phyloP scores from a whole-genome alignment of 73 alveolate genomes.

The Diophrys appendiculata region DNA sequence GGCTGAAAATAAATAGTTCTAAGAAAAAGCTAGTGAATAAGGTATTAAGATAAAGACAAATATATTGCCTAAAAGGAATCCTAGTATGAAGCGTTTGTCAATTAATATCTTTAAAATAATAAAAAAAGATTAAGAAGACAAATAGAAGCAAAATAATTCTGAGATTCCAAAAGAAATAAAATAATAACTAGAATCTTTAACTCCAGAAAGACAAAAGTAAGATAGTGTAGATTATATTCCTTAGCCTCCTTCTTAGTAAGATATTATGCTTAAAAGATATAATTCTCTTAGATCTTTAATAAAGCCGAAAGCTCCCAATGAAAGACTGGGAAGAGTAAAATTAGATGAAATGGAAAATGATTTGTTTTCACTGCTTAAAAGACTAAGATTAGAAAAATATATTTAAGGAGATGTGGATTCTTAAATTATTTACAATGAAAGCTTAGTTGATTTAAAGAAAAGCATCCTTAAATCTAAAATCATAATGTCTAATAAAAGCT shows the following conservation, averaged over 20 bases:
- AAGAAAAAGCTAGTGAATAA: background rate
- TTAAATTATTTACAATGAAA: background rate
- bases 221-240: background rate
- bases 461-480: background rate
- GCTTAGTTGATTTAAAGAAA: background rate
- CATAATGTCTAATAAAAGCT: background rate
- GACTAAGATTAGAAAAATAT: background rate
- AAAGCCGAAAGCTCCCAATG: background rate
- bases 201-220: no score
- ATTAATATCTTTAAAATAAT: no score
- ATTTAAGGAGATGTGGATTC: background rate
- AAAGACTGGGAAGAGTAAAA: background rate
- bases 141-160: background rate
- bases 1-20: background rate
- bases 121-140: background rate
- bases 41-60: background rate
- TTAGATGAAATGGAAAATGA: background rate
- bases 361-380: background rate
- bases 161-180: no score
- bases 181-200: no score
- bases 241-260: background rate
- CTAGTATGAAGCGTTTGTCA: background rate
- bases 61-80: no score
- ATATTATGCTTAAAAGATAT: background rate
- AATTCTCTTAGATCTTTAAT: background rate